phyloP scores from a whole-genome alignment of 176 grass and related monocot genomes.

The Tillandsia fasciculata region DNA sequence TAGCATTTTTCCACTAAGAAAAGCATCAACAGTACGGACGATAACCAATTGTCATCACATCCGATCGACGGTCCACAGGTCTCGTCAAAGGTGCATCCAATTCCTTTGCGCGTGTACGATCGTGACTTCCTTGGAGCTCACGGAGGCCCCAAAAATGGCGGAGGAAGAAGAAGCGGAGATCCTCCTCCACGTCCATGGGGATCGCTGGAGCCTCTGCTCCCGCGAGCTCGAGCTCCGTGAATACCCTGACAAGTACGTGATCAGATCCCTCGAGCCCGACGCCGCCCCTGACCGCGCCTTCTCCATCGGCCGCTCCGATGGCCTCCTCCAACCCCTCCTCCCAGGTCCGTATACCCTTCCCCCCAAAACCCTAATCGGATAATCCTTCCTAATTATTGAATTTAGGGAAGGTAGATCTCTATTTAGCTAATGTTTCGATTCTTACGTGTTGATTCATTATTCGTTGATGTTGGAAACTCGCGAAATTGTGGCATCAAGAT shows the following conservation, averaged over 20 bases:
- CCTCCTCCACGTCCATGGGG: not conserved
- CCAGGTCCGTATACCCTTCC: slow-evolving; percentile 22
- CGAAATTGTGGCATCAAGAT: too few relatives aligned
- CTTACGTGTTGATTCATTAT: too few relatives aligned
- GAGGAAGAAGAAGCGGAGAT: not conserved
- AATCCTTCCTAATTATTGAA: not conserved
- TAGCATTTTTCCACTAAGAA: too few relatives aligned
- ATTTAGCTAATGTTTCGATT: too few relatives aligned
- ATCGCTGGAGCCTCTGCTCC: slow-evolving; percentile 37
- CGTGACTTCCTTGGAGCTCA: not conserved
- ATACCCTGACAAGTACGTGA: slow-evolving; percentile 75
- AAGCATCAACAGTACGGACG: too few relatives aligned
- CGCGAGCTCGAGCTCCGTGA: slow-evolving; percentile 70
- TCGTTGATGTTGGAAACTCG: too few relatives aligned
- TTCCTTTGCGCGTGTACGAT: not conserved
- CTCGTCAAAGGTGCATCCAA: not conserved
- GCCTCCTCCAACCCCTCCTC: slow-evolving; percentile 35
- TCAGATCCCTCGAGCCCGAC: slow-evolving; percentile 46
- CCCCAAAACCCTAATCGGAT: not conserved
- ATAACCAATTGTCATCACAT: too few relatives aligned
- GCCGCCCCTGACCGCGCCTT: slow-evolving; percentile 45
- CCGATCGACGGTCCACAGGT: too few relatives aligned
- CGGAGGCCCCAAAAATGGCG: slow-evolving; percentile 16
- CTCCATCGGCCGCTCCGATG: slow-evolving; percentile 55
- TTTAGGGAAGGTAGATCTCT: not conserved